Evolutionary conservation across 106 monocot genomes (phyloP).

Genomic region (Iris macrosiphon): DNA sequence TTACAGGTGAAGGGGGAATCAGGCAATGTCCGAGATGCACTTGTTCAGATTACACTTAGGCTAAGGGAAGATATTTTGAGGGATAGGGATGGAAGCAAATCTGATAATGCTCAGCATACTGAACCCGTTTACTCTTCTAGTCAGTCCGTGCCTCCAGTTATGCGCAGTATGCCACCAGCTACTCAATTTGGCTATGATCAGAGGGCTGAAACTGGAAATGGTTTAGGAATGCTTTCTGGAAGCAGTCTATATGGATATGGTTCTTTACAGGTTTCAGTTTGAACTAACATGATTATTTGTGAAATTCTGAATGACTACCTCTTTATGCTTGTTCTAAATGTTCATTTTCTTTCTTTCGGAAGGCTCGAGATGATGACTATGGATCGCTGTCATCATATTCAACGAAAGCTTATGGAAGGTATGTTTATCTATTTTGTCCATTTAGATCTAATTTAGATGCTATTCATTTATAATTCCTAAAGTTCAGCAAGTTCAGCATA

Average conservation of each 20-base stretch:
- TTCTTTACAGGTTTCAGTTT: constrained; percentile 39
- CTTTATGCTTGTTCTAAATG: not conserved
- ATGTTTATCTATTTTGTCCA: constrained; percentile 9
- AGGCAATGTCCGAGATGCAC: constrained; percentile 52
- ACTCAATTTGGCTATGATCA: constrained; percentile 53
- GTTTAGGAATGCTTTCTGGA: constrained; percentile 29
- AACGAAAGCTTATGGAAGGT: constrained; percentile 60
- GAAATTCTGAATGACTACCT: not conserved
- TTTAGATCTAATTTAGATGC: not conserved
- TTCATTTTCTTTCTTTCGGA: not conserved
- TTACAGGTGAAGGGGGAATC: constrained; percentile 68
- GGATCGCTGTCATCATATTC: constrained; percentile 51
- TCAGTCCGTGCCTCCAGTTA: constrained; percentile 26
- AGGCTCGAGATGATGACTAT: constrained; percentile 62
- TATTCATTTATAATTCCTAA: not conserved
- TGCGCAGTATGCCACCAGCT: constrained; percentile 31
- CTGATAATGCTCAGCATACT: constrained; percentile 7
- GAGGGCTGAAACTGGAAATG: constrained; percentile 45
- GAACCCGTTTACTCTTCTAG: constrained; percentile 41
- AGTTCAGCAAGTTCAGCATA: not conserved
- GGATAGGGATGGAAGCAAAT: constrained; percentile 32
- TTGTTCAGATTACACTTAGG: constrained; percentile 71
- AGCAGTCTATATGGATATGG: constrained; percentile 56
- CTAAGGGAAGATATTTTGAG: constrained; percentile 64
- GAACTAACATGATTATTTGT: not conserved